phyloP scores from a whole-genome alignment of 1,284 basidiomycete species.

The Polyporus tsugae region DNA sequence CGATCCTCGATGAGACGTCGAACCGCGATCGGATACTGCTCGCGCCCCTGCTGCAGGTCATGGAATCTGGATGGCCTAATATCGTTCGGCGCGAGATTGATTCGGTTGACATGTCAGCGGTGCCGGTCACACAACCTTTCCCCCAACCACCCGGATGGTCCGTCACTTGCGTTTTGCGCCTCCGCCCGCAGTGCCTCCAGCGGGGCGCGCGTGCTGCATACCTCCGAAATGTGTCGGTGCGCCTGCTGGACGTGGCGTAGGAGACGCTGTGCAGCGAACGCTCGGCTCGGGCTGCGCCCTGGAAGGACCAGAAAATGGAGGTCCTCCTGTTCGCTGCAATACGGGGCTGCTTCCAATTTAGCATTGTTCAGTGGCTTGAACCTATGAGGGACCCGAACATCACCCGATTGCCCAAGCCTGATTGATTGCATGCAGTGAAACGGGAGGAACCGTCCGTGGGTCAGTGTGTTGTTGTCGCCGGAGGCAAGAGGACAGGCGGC shows the following conservation, averaged over 20 bases:
- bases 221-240: background rate
- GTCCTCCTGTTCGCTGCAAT: background rate
- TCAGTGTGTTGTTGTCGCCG: background rate
- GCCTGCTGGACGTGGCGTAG: background rate
- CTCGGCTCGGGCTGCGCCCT: background rate
- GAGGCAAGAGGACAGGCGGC: conserved; percentile 12
- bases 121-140: conserved; percentile 9
- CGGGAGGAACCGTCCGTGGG: conserved; percentile 3
- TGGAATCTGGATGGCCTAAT: background rate
- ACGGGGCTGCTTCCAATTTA: background rate
- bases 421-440: background rate
- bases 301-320: conserved; percentile 5
- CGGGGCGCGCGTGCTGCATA: background rate
- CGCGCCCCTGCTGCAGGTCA: conserved; percentile 2
- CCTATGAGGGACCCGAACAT: background rate
- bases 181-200: conserved; percentile 5
- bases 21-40: conserved; percentile 1
- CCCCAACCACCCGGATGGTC: background rate
- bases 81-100: background rate
- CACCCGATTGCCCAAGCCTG: background rate
- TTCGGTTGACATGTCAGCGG: conserved; percentile 1
- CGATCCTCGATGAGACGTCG: conserved; percentile 1
- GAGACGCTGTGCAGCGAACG: background rate
- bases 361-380: background rate
- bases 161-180: background rate